Evolutionary conservation across 176 grass and related monocot genomes (phyloP).

Genomic region (Carex parvula): DNA sequence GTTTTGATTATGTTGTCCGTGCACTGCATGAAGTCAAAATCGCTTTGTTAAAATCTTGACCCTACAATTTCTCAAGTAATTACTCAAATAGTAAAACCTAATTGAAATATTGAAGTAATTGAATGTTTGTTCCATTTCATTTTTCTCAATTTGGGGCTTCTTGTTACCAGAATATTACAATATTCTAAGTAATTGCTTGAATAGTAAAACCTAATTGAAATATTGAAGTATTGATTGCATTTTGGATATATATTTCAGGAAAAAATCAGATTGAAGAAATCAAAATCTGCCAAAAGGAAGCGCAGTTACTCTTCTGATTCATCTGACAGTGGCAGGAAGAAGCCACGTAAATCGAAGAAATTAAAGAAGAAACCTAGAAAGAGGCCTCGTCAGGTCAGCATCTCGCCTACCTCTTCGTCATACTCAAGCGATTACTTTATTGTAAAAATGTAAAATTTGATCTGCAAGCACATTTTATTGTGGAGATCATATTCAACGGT

Average conservation of each 20-base stretch:
- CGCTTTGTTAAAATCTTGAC: no score
- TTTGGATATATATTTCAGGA: conserved; percentile 12
- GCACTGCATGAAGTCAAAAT: no score
- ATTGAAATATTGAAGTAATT: neutral
- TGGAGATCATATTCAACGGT: no score
- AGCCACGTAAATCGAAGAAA: neutral
- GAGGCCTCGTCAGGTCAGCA: conserved; percentile 33
- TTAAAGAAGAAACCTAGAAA: conserved; percentile 20
- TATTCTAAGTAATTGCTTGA: neutral
- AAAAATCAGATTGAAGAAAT: conserved; percentile 14
- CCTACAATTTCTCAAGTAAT: neutral
- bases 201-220: neutral
- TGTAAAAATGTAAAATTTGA: no score
- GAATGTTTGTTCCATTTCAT: neutral
- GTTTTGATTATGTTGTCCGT: no score
- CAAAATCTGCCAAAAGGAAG: conserved; percentile 25
- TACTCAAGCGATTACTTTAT: conserved; percentile 35
- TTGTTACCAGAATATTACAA: neutral
- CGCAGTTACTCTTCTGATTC: conserved; percentile 19
- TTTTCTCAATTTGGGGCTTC: neutral
- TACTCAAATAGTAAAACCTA: neutral
- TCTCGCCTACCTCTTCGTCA: conserved; percentile 26
- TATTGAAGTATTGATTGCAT: neutral
- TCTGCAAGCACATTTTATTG: no score
- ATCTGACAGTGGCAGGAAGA: neutral